Base-by-base conservation (phyloP, 306 rosid species). In the Rubus parviflorus region DNA sequence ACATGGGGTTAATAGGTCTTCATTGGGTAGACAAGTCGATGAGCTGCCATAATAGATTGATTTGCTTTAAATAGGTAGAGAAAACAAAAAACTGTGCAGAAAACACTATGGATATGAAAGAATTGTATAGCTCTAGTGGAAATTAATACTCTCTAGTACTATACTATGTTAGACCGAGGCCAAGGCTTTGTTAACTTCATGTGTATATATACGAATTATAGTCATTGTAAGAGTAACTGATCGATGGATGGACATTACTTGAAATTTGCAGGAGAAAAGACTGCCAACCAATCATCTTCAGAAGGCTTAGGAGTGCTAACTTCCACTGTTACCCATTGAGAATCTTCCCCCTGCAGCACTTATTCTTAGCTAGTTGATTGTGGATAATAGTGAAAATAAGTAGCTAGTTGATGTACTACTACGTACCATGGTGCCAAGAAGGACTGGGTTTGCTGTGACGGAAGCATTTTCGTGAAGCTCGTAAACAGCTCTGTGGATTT, bases 1-100 rank as follows among this genome's bases (percentile, higher is more conserved):
- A 51, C 74, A 85, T 13, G 98, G 98, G 65, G 75, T 66, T 75
- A 73, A 70, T 38, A 12, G 82, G 90, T 74, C 42, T 83, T 91
- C 84, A 9, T 60, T 70, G 9, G 82, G 75, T 14, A 90, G 86
- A 80, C 97, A 91, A 14, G 81, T 65, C 5, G 98, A 88, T 72
- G 96, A 80, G 70, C 98, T 93, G 85, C 76, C 80, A 85, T 47
- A 22, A 1, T 1, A 77, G 63, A 73, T 17, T 41, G 72, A 7
- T 23, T 19, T 53, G 35, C 23, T 53, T 53, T 7, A 53, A 7
- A n/a, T 19, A 6, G 19, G 5, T 53, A 53, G 7, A 17, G 58
- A 17, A 52, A 14, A 17, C 3, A 17, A 53, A 46, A 14, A 15
- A 47, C 51, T 47, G 35, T 30, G 16, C 51, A 47, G 51, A 47